Evolutionary conservation across 2,329 filamentous ascomycete species (phyloP).

Genomic region (Colletotrichum viniferum): DNA sequence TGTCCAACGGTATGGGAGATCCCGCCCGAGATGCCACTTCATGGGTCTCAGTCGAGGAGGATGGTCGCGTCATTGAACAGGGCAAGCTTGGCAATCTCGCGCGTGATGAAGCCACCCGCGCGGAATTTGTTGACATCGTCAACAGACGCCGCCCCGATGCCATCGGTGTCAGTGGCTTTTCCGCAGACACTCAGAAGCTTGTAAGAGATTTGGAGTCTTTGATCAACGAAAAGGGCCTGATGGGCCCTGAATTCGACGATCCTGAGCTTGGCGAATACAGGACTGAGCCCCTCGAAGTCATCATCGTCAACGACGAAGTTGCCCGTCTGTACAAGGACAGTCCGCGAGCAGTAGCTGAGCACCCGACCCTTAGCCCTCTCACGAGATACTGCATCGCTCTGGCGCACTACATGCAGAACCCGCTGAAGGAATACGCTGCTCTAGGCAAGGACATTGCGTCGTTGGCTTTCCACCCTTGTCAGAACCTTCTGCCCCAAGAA

Average conservation of each 20-base stretch:
- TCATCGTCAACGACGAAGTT: slow-evolving; percentile 95
- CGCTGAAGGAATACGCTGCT: slow-evolving; percentile 94
- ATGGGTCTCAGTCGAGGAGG: slow-evolving; percentile 94
- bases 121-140: slow-evolving; percentile 79
- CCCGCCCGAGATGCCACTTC: slow-evolving; percentile 77
- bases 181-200: slow-evolving; percentile 83
- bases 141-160: slow-evolving; percentile 85
- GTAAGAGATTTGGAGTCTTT: slow-evolving; percentile 82
- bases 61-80: slow-evolving; percentile 86
- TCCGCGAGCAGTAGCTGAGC: slow-evolving; percentile 76
- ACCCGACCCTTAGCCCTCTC: slow-evolving; percentile 78
- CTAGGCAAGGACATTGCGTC: slow-evolving; percentile 88
- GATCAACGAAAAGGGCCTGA: slow-evolving; percentile 77
- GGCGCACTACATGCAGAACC: slow-evolving; percentile 91
- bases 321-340: slow-evolving; percentile 96
- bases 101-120: slow-evolving; percentile 68
- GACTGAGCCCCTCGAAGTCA: slow-evolving; percentile 81
- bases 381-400: slow-evolving; percentile 90
- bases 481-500: slow-evolving; percentile 86
- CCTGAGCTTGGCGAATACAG: slow-evolving; percentile 75
- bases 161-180: slow-evolving; percentile 86
- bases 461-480: slow-evolving; percentile 86
- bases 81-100: slow-evolving; percentile 84
- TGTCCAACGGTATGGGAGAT: slow-evolving; percentile 85
- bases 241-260: slow-evolving; percentile 82